Evolutionary conservation across 768 basidiomycete species (phyloP).

Genomic region (Asterophora parasitica): DNA sequence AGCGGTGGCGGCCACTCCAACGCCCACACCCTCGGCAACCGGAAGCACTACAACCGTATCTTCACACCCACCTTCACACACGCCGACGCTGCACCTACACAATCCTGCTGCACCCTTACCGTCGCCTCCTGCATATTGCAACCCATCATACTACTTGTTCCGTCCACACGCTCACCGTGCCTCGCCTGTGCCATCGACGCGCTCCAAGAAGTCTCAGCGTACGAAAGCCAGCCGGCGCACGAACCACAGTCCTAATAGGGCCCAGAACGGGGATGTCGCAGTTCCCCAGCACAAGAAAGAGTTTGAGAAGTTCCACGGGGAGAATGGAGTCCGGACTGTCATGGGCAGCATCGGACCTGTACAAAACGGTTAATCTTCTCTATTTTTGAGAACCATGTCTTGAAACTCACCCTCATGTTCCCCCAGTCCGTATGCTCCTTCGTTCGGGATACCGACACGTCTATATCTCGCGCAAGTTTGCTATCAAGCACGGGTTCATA

Average conservation of each 20-base stretch:
- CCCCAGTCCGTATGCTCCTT: conserved; percentile 84
- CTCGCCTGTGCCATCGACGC: conserved; percentile 34
- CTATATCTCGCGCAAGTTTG: conserved; percentile 94
- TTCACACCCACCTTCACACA: conserved; percentile 20
- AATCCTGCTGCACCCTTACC: conserved; percentile 60
- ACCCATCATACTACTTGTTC: conserved; percentile 70
- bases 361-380: conserved; percentile 56
- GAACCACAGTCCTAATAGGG: conserved; percentile 13
- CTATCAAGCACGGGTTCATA: conserved; percentile 81
- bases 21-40: conserved; percentile 19
- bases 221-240: conserved; percentile 33
- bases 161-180: conserved; percentile 28
- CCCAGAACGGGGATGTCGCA: conserved; percentile 37
- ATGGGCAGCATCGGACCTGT: conserved; percentile 90
- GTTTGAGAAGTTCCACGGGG: conserved; percentile 82
- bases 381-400: conserved; percentile 1
- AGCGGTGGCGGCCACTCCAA: conserved; percentile 15
- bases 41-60: conserved; percentile 24
- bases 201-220: conserved; percentile 36
- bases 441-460: conserved; percentile 91
- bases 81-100: conserved; percentile 59
- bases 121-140: conserved; percentile 56
- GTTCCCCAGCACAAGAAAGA: conserved; percentile 66
- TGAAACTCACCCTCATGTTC: neutral
- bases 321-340: conserved; percentile 92